phyloP scores from a whole-genome alignment of 2,329 filamentous ascomycete genomes.

The Blastomyces percursus region DNA sequence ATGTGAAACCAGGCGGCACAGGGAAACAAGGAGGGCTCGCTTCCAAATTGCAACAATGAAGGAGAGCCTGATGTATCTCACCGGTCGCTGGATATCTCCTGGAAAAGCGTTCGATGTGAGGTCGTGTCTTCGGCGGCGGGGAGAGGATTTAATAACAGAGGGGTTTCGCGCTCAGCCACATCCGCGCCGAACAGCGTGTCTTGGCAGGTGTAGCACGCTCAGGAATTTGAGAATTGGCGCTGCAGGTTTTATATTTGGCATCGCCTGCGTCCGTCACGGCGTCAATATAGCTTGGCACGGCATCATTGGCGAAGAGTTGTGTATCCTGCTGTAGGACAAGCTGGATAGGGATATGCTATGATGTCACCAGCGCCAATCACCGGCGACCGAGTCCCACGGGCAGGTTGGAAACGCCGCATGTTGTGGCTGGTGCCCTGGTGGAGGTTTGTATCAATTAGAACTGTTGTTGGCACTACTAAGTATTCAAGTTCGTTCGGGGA shows the following conservation, averaged over 20 bases:
- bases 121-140: neutral
- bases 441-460: neutral
- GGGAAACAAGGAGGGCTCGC: neutral
- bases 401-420: neutral
- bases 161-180: constrained; percentile 1
- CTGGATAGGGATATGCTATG: neutral
- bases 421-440: neutral
- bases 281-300: neutral
- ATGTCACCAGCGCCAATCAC: constrained; percentile 1
- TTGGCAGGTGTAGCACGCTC: neutral
- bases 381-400: too few relatives aligned
- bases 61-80: neutral
- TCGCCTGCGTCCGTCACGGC: neutral
- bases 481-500: neutral
- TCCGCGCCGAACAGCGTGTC: neutral
- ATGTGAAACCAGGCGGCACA: neutral
- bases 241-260: constrained; percentile 1
- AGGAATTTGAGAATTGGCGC: neutral
- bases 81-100: neutral
- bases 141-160: neutral
- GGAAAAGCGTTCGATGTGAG: neutral
- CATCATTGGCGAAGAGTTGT: neutral
- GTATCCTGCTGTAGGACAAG: neutral
- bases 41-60: neutral
- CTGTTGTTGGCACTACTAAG: neutral